phyloP scores from a whole-genome alignment of 768 basidiomycete species.

The Dioszegia hungarica region DNA sequence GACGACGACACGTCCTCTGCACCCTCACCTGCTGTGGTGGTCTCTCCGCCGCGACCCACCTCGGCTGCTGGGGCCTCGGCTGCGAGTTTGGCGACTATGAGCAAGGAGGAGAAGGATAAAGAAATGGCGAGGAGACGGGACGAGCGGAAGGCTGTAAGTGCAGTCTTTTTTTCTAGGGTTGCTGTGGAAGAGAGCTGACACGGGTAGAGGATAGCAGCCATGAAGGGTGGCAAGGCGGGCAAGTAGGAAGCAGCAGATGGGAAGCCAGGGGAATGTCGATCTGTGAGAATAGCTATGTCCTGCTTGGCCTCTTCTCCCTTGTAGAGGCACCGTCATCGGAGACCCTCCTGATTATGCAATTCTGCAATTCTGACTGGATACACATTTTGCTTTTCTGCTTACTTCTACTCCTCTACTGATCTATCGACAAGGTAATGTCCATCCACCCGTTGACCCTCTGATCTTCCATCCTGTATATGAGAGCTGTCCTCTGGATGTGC shows the following conservation, averaged over 20 bases:
- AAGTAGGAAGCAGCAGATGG: background rate
- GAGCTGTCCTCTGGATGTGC: too few species aligned
- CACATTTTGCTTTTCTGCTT: background rate
- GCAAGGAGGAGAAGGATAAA: conserved; percentile 88
- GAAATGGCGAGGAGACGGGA: conserved; percentile 89
- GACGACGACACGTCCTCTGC: background rate
- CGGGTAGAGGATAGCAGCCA: conserved; percentile 4
- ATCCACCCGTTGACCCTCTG: too few species aligned
- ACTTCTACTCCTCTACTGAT: background rate
- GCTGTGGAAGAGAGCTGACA: background rate
- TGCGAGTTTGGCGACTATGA: conserved; percentile 55
- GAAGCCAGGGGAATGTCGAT: background rate
- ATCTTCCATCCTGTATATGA: too few species aligned
- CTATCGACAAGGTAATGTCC: too few species aligned
- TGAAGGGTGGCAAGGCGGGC: background rate
- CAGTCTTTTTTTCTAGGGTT: background rate
- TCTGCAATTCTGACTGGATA: too few species aligned
- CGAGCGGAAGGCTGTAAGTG: conserved; percentile 75
- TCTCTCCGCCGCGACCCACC: background rate
- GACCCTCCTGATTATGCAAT: too few species aligned
- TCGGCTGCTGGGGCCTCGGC: conserved; percentile 20
- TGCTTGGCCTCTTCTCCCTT: too few species aligned
- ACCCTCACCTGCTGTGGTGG: background rate
- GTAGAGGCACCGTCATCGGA: too few species aligned
- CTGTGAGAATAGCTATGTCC: too few species aligned